Base-by-base conservation (phyloP, 2,329 filamentous ascomycete species). In the Curvularia lunata region DNA sequence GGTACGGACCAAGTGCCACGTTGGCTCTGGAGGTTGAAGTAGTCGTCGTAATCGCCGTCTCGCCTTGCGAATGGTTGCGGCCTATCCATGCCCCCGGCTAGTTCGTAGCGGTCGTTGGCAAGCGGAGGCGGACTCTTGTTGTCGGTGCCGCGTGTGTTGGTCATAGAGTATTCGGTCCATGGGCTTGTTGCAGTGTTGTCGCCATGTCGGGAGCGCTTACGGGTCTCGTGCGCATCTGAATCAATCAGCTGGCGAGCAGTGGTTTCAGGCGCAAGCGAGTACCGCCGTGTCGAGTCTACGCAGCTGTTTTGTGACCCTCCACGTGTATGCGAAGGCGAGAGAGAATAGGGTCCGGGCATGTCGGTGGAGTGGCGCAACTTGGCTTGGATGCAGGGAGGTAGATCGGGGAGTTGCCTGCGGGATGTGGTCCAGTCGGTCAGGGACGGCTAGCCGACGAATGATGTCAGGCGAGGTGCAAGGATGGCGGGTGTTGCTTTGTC, bases 71-170 rank as follows among this genome's bases (percentile, higher is more conserved):
- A 69, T 21, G 77, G 64, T 19, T 77, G 74, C 13, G 81, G 80
- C 9, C 77, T 80, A 56, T 84, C 82, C 67, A 82, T 72, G 1
- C 82, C 83, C 38, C 67, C 67, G 34, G 81, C 81, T 4, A 84
- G 72, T 19, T 74, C 72, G 70, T 85, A 85, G 61, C 75, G 77
- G 47, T 83, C 82, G 68, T 84, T 83, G 13, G 83, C 82, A 48
- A 83, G 77, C 3, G 78, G 78, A 27, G 75, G 72, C 16, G 81
- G 81, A 53, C 68, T 80, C 62, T 49, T 72, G 49, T 67, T 62
- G 40, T 69, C 60, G 8, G 62, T 60, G 38, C 62, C 66, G 37
- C 70, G 68, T 38, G 70, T 69, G 48, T 52, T 63, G 19, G 42
- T 51, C n/a, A 67, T 51, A 27, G 65, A 54, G 43, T 45, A 59